A percentile compares a stretch with the other conserved stretches of the same genome.
Evolutionary conservation across 1,139 yeast genomes (phyloP).

Genomic region (Yamadazyma diddensiae): DNA sequence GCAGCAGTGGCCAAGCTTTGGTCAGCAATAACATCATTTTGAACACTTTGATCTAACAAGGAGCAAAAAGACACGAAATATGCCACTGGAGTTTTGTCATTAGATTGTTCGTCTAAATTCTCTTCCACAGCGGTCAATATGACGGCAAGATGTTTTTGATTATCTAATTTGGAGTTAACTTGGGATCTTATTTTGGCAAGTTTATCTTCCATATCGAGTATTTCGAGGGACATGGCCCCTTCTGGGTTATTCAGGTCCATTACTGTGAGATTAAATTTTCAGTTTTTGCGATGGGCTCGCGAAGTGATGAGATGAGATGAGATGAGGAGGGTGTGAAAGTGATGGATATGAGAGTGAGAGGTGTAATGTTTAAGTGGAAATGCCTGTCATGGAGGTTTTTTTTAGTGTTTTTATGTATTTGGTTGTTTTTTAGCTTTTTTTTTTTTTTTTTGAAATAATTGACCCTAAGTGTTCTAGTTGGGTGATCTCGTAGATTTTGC

Average conservation of each 20-base stretch:
- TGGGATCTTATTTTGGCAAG: constrained; percentile 70
- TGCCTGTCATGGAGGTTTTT: too few species aligned
- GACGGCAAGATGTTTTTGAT: constrained; percentile 72
- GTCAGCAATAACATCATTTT: constrained; percentile 54
- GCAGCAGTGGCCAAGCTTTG: constrained; percentile 67
- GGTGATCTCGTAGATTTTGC: too few species aligned
- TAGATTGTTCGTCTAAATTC: constrained; percentile 69
- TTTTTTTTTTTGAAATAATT: too few species aligned
- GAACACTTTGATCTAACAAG: constrained; percentile 71
- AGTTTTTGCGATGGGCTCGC: constrained; percentile 6
- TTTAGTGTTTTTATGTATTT: too few species aligned
- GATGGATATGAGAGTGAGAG: background rate
- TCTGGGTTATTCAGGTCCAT: constrained; percentile 34
- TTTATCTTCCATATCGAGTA: constrained; percentile 61
- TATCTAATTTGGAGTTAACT: constrained; percentile 69
- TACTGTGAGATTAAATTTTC: background rate
- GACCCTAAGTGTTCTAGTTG: too few species aligned
- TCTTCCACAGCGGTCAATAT: constrained; percentile 89
- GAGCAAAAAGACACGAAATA: constrained; percentile 84
- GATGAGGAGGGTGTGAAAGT: background rate
- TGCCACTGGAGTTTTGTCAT: constrained; percentile 60
- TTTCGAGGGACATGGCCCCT: constrained; percentile 34
- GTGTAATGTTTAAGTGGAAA: too few species aligned
- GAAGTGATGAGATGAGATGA: constrained; percentile 5
- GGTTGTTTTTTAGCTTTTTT: too few species aligned